phyloP scores from a whole-genome alignment of 805 yeast species.

The Saccharomyces mikatae region DNA sequence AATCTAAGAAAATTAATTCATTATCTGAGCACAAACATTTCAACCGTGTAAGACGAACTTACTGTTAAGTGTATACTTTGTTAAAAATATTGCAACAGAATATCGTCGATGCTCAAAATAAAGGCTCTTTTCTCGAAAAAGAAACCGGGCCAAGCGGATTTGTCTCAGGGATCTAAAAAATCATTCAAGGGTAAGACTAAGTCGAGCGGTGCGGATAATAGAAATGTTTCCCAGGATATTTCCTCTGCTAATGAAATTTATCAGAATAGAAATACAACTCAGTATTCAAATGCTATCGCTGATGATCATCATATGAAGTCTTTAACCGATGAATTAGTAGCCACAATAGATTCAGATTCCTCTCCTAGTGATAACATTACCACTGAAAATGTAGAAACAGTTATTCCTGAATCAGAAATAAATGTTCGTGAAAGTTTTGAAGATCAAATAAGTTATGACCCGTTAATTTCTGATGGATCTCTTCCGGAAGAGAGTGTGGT shows the following conservation, averaged over 20 bases:
- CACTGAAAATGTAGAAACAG: not conserved
- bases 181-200: not conserved
- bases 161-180: not conserved
- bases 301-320: not conserved
- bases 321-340: not conserved
- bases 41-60: not conserved
- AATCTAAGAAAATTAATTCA: not conserved
- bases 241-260: not conserved
- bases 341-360: not conserved
- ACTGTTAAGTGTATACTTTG: not conserved
- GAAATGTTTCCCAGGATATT: not conserved
- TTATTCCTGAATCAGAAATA: slow-evolving; percentile 2
- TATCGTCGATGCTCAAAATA: not conserved
- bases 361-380: not conserved
- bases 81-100: not conserved
- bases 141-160: not conserved
- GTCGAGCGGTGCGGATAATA: not conserved
- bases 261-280: not conserved
- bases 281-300: not conserved
- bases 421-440: not conserved
- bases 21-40: not conserved
- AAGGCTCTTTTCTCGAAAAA: not conserved
- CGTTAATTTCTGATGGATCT: not conserved
- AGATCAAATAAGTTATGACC: slow-evolving; percentile 1
- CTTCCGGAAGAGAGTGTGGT: not conserved